Evolutionary conservation across 2,329 filamentous ascomycete genomes (phyloP).

Genomic region (Chaetomium sp.): DNA sequence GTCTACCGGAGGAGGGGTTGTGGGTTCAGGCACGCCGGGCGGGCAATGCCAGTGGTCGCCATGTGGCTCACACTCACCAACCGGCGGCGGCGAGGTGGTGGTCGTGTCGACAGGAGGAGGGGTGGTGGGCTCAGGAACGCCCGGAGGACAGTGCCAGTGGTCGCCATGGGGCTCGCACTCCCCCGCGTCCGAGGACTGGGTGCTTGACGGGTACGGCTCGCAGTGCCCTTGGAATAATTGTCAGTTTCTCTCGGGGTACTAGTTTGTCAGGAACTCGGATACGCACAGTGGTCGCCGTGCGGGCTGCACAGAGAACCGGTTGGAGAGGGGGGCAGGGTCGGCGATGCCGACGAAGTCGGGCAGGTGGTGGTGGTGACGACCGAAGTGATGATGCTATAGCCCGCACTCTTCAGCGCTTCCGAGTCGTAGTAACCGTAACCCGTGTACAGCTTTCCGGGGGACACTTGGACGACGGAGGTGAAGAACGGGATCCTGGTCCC

Average conservation of each 20-base stretch:
- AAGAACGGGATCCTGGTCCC: slow-evolving; percentile 14
- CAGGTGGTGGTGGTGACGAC: slow-evolving; percentile 8
- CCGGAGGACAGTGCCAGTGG: slow-evolving; percentile 8
- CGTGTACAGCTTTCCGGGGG: not conserved
- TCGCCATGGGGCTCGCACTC: slow-evolving; percentile 18
- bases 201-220: slow-evolving; percentile 14
- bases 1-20: not conserved
- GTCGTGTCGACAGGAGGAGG: not conserved
- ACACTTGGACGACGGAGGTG: slow-evolving; percentile 1
- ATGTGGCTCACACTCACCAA: slow-evolving; percentile 15
- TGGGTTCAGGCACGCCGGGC: not conserved
- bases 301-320: slow-evolving; percentile 18
- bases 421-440: slow-evolving; percentile 13
- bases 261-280: not conserved
- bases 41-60: slow-evolving; percentile 18
- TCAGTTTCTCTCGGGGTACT: not conserved
- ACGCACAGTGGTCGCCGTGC: slow-evolving; percentile 18
- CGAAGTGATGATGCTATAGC: slow-evolving; percentile 12
- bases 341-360: not conserved
- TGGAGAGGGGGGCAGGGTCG: slow-evolving; percentile 16
- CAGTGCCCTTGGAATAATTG: slow-evolving; percentile 15
- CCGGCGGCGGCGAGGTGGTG: not conserved
- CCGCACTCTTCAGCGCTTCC: slow-evolving; percentile 8
- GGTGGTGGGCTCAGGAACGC: not conserved
- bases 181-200: not conserved